Evolutionary conservation across 257 asterid genomes (phyloP), one percentile per base, ranked within the genome.

Genomic region (Petrea volubilis): DNA sequence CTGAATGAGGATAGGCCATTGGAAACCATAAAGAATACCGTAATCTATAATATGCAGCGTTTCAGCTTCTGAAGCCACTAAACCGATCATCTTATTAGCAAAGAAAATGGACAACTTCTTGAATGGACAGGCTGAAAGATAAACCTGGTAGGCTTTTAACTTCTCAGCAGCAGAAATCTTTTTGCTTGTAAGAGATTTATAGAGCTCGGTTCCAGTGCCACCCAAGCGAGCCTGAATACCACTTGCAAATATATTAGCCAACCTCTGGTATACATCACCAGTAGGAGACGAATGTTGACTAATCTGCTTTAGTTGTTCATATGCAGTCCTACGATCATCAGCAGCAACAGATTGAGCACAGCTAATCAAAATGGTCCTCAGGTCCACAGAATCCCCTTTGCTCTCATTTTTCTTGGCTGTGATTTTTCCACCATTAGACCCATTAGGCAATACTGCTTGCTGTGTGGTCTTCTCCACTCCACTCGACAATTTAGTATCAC

Each of bases 201-300:
- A 88, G 20, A 85, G 84, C 76, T 86, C 87, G 7, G 87, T 86
- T 27, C 98, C 96, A 0, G 91, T 90, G 57, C 97, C 93, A 13
- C 88, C 91, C 71, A 90, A 64, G 52, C 97, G 96, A 18, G 98
- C 96, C 83, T 90, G 89, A 64, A 93, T 93, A 57, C 96, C 97
- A 67, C 77, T 73, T 13, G 87, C 88, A 61, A 90, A 93, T 44
- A 88, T 80, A 74, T 74, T 60, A 44, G 96, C 98, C 84, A 90
- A 68, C 80, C 98, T 80, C 85, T 93, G 95, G 73, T 69, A 81
- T 24, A 82, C 89, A 80, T 93, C 95, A 5, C 98, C 98, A 0
- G 82, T 76, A 7, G 90, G 74, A 70, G 95, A 90, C 46, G 95
- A 72, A 51, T 93, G 87, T 61, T 80, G 80, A 79, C 79, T 83